phyloP scores from a whole-genome alignment of 495 filamentous ascomycete species.

The Annulohypoxylon nitens region DNA sequence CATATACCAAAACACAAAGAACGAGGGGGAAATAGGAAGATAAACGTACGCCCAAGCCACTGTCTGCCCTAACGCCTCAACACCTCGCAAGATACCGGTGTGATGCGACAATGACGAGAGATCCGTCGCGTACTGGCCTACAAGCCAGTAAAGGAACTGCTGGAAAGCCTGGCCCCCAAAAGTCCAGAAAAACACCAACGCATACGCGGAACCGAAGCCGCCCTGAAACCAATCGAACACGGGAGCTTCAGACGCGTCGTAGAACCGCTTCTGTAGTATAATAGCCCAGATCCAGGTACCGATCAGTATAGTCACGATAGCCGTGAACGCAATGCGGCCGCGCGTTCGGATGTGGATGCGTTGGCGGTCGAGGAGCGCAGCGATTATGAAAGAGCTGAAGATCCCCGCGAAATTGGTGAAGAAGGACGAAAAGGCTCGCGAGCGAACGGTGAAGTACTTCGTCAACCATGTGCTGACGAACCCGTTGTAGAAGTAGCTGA shows the following conservation, averaged over 20 bases:
- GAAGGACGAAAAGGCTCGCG: conserved; percentile 50
- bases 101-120: conserved; percentile 47
- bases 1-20: neutral
- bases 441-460: conserved; percentile 54
- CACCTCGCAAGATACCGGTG: conserved; percentile 50
- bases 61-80: conserved; percentile 53
- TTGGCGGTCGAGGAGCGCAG: conserved; percentile 49
- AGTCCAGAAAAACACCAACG: conserved; percentile 54
- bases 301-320: conserved; percentile 46
- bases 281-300: conserved; percentile 54
- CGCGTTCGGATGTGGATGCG: conserved; percentile 47
- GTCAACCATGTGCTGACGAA: conserved; percentile 53
- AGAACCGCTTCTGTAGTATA: conserved; percentile 48
- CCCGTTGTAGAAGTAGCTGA: conserved; percentile 55
- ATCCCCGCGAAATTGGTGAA: conserved; percentile 54
- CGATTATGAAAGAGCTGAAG: conserved; percentile 52
- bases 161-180: conserved; percentile 54
- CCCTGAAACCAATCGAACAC: conserved; percentile 52
- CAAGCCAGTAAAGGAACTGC: conserved; percentile 53
- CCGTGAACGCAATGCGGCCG: conserved; percentile 43
- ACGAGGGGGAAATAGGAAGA: neutral
- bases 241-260: conserved; percentile 40
- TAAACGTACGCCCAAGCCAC: conserved; percentile 53
- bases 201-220: conserved; percentile 49
- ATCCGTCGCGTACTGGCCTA: conserved; percentile 52